Evolutionary conservation across 495 filamentous ascomycete species (phyloP).

Genomic region (Hapsidospora chrysogenum): DNA sequence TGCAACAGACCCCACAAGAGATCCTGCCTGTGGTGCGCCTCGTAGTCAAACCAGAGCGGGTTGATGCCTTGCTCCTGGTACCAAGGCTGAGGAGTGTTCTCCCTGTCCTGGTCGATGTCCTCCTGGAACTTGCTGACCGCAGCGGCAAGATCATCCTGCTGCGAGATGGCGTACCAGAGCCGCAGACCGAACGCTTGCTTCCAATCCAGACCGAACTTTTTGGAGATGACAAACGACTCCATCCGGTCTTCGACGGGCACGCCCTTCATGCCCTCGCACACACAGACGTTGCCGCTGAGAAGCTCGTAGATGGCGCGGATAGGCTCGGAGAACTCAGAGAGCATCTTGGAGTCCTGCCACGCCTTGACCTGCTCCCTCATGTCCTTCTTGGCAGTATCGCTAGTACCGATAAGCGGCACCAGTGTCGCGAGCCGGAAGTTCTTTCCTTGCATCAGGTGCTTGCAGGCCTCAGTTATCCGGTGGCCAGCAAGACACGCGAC

Average conservation of each 20-base stretch:
- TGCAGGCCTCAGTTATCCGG: conserved; percentile 66
- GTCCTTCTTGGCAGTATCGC: conserved; percentile 43
- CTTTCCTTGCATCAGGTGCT: conserved; percentile 48
- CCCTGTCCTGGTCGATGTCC: conserved; percentile 46
- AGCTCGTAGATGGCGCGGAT: conserved; percentile 82
- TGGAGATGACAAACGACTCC: conserved; percentile 57
- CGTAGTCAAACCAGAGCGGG: conserved; percentile 28
- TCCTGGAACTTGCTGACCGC: conserved; percentile 53
- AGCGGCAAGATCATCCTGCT: conserved; percentile 46
- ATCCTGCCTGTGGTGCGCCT: conserved; percentile 47
- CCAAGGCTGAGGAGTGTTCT: conserved; percentile 44
- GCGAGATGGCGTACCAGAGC: conserved; percentile 63
- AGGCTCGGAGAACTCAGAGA: conserved; percentile 74
- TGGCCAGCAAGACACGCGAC: conserved; percentile 63
- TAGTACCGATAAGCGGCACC: conserved; percentile 61
- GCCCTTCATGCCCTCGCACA: conserved; percentile 58
- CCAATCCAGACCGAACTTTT: conserved; percentile 79
- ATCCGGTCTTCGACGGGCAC: conserved; percentile 58
- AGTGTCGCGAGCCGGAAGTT: conserved; percentile 72
- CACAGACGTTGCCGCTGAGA: conserved; percentile 66
- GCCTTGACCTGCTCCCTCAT: conserved; percentile 62
- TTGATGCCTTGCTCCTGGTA: conserved; percentile 34
- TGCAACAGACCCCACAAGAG: conserved; percentile 75
- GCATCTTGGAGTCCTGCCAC: conserved; percentile 64
- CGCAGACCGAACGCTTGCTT: conserved; percentile 80